Conservation (phyloP, 2,329 filamentous ascomycete genomes). For the Pseudophaeomoniella oleicola region DNA sequence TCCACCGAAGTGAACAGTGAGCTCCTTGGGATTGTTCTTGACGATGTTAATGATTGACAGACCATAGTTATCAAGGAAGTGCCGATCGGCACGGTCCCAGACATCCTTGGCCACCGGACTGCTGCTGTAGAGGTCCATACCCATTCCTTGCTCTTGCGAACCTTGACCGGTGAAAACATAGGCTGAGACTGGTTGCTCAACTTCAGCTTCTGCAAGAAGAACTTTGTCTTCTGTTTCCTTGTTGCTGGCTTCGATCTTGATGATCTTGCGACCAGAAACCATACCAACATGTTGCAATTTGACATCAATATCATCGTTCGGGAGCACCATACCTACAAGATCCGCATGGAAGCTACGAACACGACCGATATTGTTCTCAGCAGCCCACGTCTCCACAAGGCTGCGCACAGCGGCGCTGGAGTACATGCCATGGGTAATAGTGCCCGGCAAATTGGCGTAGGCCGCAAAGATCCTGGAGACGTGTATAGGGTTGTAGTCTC, state of each 20-base stretch:
- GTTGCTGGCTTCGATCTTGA: slow-evolving; percentile 95
- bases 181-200: slow-evolving; percentile 90
- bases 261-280: slow-evolving; percentile 96
- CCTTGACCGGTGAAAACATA: slow-evolving; percentile 98
- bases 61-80: slow-evolving; percentile 97
- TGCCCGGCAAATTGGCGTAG: slow-evolving; percentile 90
- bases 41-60: slow-evolving; percentile 98
- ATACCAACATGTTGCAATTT: slow-evolving; percentile 95
- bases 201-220: slow-evolving; percentile 83
- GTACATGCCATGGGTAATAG: slow-evolving; percentile 99
- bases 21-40: slow-evolving; percentile 97
- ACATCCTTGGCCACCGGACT: slow-evolving; percentile 91
- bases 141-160: slow-evolving; percentile 98
- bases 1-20: slow-evolving; percentile 95
- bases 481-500: slow-evolving; percentile 98
- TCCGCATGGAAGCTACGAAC: slow-evolving; percentile 95
- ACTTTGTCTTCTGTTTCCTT: slow-evolving; percentile 95
- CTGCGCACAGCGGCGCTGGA: slow-evolving; percentile 92
- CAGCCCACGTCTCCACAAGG: slow-evolving; percentile 95
- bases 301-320: slow-evolving; percentile 88
- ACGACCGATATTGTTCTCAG: slow-evolving; percentile 94
- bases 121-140: slow-evolving; percentile 94
- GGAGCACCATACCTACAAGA: slow-evolving; percentile 95
- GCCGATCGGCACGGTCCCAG: slow-evolving; percentile 94
- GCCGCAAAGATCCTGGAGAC: slow-evolving; percentile 92